Evolutionary conservation across 2,329 filamentous ascomycete species (phyloP).

Genomic region (Trichoderma sp.): DNA sequence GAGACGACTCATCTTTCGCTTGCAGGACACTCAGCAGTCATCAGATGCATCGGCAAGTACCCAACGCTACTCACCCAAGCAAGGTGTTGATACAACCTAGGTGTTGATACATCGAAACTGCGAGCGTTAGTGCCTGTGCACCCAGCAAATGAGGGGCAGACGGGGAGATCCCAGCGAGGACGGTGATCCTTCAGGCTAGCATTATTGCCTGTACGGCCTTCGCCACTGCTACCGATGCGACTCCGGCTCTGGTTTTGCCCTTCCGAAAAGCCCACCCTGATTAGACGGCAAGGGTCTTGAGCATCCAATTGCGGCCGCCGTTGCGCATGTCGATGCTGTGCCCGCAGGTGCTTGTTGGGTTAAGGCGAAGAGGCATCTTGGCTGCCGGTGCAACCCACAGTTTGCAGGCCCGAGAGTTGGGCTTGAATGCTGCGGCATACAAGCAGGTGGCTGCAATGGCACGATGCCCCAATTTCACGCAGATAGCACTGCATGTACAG

Average conservation of each 20-base stretch:
- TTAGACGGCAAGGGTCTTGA: not conserved
- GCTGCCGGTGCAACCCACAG: not conserved
- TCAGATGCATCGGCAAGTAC: not conserved
- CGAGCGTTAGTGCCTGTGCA: not conserved
- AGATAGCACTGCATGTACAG: not conserved
- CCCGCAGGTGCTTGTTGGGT: conserved; percentile 2
- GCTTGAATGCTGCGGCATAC: not conserved
- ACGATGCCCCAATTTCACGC: not conserved
- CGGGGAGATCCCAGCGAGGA: not conserved
- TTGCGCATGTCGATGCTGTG: not conserved
- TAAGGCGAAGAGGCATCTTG: conserved; percentile 8
- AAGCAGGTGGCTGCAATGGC: not conserved
- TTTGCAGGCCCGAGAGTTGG: conserved; percentile 2
- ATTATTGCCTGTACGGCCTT: conserved; percentile 1
- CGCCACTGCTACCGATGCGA: conserved; percentile 6
- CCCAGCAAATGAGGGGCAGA: not conserved
- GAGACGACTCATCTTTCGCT: not conserved
- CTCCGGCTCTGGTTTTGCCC: not conserved
- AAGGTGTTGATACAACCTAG: not conserved
- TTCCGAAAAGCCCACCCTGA: not conserved
- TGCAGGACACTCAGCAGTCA: not conserved
- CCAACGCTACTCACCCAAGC: not conserved
- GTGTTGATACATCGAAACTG: not conserved
- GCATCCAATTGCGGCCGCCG: conserved; percentile 7
- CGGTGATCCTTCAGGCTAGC: conserved; percentile 10